Conservation (phyloP, 345 rosid genomes). For the Hibiscus trionum region DNA sequence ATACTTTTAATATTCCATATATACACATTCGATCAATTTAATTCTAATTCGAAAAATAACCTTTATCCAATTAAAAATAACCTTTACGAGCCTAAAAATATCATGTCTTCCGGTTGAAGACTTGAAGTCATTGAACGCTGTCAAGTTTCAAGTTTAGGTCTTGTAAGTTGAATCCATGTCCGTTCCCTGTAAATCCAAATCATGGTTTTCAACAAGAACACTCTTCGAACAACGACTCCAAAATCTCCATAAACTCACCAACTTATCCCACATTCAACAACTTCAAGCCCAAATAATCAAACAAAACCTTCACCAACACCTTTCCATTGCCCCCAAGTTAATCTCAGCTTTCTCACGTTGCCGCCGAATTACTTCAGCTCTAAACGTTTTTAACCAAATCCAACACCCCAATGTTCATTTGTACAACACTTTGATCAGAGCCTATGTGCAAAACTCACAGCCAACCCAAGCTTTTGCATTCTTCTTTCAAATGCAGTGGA, state of each 20-base stretch:
- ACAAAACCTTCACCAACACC: constrained; percentile 47
- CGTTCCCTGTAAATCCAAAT: constrained; percentile 47
- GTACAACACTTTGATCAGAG: constrained; percentile 65
- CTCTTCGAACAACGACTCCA: constrained; percentile 56
- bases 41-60: too few relatives aligned
- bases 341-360: constrained; percentile 58
- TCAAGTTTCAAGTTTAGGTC: not conserved
- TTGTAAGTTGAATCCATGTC: constrained; percentile 15
- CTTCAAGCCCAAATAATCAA: constrained; percentile 63
- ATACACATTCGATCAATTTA: too few relatives aligned
- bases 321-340: constrained; percentile 54
- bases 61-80: too few relatives aligned
- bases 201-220: constrained; percentile 65
- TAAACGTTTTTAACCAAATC: constrained; percentile 53
- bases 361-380: constrained; percentile 41
- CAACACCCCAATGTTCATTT: constrained; percentile 47
- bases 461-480: constrained; percentile 44
- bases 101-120: not conserved
- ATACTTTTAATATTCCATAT: too few relatives aligned
- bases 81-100: too few relatives aligned
- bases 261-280: constrained; percentile 57
- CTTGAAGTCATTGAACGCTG: not conserved
- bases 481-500: constrained; percentile 54
- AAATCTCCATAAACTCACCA: constrained; percentile 56
- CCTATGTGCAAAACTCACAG: constrained; percentile 45